Evolutionary conservation across 73 alveolate species (phyloP), one percentile per base, ranked within the genome.

Genomic region (Symbiodinium natans): DNA sequence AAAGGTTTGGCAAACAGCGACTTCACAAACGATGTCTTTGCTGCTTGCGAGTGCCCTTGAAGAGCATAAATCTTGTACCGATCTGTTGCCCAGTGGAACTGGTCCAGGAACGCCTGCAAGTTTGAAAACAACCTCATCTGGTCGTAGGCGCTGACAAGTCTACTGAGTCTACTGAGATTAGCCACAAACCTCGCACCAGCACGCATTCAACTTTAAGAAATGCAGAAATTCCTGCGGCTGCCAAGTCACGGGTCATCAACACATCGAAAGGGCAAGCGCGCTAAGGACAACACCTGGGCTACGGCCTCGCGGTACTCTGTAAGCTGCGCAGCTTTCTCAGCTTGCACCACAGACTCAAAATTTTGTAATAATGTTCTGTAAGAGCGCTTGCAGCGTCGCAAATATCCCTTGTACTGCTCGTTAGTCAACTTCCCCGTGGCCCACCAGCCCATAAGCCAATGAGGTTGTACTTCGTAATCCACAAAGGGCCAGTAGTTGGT

Each of bases 381-480:
- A 4, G 93, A 84, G 23, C 17, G 3, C 93, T 84, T 84, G 93
- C 93, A 43, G 38, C 43, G 41, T 13, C 41, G 80, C 93, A 84
- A n/a, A 48, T 84, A 84, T 13, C 77, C 34, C n/a, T 46, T 84
- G 75, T 46, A 42, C 80, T 84, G 93, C 82, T 84, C 75, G 59
- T 84, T 84, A 34, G 46, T 0, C 3, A 84, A 48, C 40, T 84
- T 84, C 46, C 92, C 41, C 27, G 92, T 83, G 31, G 92, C 92
- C 93, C 93, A 84, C 93, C 93, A 84, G 46, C 93, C 93, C 54
- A 84, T 84, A 4, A 84, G 68, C 93, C 93, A 84, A 34, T 10
- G 31, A 2, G 93, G 93, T 9, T 84, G 93, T 33, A 84, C 93
- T 46, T 84, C 93, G 48, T 84, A 84, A 27, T 84, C 93, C 25